Conservation (phyloP, 2,329 filamentous ascomycete species). For the Septoria petroselini region DNA sequence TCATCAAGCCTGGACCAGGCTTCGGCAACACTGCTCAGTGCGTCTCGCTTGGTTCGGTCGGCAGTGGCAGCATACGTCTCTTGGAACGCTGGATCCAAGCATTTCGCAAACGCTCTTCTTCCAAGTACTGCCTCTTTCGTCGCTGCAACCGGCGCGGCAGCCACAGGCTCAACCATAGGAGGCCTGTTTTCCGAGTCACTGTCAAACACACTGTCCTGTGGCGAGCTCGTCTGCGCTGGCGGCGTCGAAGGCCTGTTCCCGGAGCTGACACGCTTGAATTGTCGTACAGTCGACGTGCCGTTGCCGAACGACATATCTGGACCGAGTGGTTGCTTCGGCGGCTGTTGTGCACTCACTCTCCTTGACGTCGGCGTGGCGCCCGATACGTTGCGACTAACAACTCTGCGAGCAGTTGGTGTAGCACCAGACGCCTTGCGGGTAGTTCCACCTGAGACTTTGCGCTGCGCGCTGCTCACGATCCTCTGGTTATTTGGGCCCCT, state of each 20-base stretch:
- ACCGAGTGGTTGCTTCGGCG: conserved; percentile 70
- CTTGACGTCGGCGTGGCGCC: conserved; percentile 45
- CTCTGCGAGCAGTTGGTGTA: conserved; percentile 36
- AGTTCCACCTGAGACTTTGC: conserved; percentile 26
- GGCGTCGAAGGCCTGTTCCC: conserved; percentile 27
- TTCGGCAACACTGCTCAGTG: conserved; percentile 76
- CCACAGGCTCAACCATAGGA: conserved; percentile 40
- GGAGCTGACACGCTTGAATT: conserved; percentile 80
- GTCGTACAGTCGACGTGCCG: conserved; percentile 82
- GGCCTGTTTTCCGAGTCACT: conserved; percentile 63
- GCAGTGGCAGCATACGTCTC: conserved; percentile 81
- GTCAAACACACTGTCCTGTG: conserved; percentile 37
- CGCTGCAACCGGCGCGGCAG: conserved; percentile 33
- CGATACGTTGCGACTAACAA: conserved; percentile 35
- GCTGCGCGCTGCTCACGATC: conserved; percentile 42
- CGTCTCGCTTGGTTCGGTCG: conserved; percentile 66
- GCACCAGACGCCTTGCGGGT: conserved; percentile 15
- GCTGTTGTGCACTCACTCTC: conserved; percentile 41
- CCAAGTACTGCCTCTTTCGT: conserved; percentile 80
- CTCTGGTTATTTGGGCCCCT: conserved; percentile 35
- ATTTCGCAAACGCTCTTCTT: conserved; percentile 74
- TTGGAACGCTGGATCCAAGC: conserved; percentile 76
- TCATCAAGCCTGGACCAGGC: conserved; percentile 82
- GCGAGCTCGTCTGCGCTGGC: conserved; percentile 25
- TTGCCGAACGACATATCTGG: conserved; percentile 93